phyloP scores from a whole-genome alignment of 139 green algal species.

The Marvania coccoides region DNA sequence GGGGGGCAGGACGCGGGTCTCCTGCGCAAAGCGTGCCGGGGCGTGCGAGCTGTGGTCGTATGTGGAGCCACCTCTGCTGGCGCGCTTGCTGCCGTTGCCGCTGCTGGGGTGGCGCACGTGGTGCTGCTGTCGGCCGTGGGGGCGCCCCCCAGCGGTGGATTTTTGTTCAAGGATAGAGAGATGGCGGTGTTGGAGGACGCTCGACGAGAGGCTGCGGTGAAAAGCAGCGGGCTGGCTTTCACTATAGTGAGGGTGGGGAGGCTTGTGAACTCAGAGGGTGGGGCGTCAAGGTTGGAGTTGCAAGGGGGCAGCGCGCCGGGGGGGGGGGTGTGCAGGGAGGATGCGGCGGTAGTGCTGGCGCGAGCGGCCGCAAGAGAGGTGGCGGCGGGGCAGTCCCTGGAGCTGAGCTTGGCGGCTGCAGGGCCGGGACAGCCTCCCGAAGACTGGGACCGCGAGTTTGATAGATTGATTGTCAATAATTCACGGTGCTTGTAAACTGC shows the following conservation, averaged over 20 bases:
- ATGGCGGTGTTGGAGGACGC: slow-evolving; percentile 8
- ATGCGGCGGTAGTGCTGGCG: slow-evolving; percentile 14
- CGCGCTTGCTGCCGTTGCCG: not conserved
- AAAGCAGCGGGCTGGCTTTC: slow-evolving; percentile 5
- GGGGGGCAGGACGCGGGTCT: slow-evolving; percentile 2
- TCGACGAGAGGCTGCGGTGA: not conserved
- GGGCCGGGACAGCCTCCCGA: not conserved
- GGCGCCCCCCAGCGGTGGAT: not conserved
- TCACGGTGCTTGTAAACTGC: too few relatives aligned
- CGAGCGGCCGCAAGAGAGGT: slow-evolving; percentile 6
- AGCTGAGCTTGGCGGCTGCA: not conserved
- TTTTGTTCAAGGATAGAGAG: slow-evolving; percentile 1
- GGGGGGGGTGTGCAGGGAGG: slow-evolving; percentile 17
- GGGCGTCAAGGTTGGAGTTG: not conserved
- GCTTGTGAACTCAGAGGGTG: not conserved
- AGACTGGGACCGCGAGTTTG: not conserved
- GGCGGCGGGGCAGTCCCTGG: not conserved
- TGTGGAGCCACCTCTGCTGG: slow-evolving; percentile 1
- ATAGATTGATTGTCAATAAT: too few relatives aligned
- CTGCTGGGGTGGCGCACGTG: slow-evolving; percentile 8
- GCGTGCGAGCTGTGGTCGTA: slow-evolving; percentile 9
- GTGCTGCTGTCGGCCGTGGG: slow-evolving; percentile 15
- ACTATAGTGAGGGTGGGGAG: slow-evolving; percentile 15
- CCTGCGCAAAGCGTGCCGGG: slow-evolving; percentile 5
- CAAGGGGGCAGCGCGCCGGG: not conserved